These are phyloP conservation scores for Saccharomyces hybrid DNA, from an alignment of 1,139 yeast species.

Conservation along the genomic window DNA sequence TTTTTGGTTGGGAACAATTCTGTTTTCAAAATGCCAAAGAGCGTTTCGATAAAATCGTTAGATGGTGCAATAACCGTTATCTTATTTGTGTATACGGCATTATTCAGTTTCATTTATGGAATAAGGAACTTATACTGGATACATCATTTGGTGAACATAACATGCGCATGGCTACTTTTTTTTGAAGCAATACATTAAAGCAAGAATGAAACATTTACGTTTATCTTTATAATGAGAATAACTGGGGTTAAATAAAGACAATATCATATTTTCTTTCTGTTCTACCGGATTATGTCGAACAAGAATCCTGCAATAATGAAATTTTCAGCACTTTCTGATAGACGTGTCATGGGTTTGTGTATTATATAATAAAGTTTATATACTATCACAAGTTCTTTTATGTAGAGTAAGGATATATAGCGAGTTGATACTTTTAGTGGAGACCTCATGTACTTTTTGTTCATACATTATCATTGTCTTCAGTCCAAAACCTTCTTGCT, in stretches of 20 bases:
- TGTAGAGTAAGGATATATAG: no score
- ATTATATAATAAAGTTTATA: no score
- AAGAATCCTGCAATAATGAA: no score
- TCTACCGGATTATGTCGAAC: no score
- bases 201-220: no score
- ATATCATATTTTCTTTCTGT: no score
- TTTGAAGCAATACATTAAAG: not conserved
- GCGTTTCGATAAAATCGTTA: slow-evolving; percentile 19
- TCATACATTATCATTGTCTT: slow-evolving; percentile 9
- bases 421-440: no score
- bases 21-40: slow-evolving; percentile 19
- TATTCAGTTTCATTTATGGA: slow-evolving; percentile 57
- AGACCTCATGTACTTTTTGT: no score
- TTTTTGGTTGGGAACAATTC: slow-evolving; percentile 43
- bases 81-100: slow-evolving; percentile 40
- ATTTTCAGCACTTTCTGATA: no score
- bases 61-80: slow-evolving; percentile 31
- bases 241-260: no score
- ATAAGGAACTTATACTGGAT: slow-evolving; percentile 64
- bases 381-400: no score
- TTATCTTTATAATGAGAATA: not conserved
- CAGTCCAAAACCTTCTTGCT: slow-evolving; percentile 30
- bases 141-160: slow-evolving; percentile 55
- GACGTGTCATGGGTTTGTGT: no score
- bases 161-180: slow-evolving; percentile 41